Base-by-base conservation (phyloP, 805 yeast genomes). In the Scheffersomyces stipitis region DNA sequence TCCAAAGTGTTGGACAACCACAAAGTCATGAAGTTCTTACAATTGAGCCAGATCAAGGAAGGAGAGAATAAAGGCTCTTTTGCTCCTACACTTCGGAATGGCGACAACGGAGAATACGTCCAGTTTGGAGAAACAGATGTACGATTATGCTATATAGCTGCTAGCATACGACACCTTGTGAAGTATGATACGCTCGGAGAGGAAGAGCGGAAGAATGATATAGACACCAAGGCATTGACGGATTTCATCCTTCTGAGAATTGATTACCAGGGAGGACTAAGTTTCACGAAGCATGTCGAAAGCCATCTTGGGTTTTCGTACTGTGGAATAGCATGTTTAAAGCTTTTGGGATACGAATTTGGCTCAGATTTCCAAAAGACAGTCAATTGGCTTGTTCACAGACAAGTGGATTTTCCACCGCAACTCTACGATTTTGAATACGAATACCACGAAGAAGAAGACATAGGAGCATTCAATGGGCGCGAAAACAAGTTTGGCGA, bases 281-380 rank as follows among this genome's bases (percentile, higher is more conserved):
- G 90, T 4, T 73, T 75, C 16, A 30, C 42, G 5, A 58, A 64
- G 3, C 52, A 54, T 26, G 61, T 68, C 10, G 99, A 91, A 57
- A 69, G 89, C 2, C 97, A 91, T 61, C 81, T 88, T 5, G 99
- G 98, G 0, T 71, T 85, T 41, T 84, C 96, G 0, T 91, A 79
- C 52, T 90, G 97, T 62, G 96, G 86, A 0, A 49, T 90, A 16
- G 83, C 84, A 0, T 58, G 85, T 1, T 65, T 88, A 38, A 51
- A 56, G 23, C 46, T 86, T 28, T 39, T 65, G 15, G 56, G 51
- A 13, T 54, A 47, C 36, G 52, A 58, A 26, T 49, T 62, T 26
- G 14, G 18, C 9, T 17, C n/a, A 8, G 18, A 18, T 2, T 31
- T 39, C 12, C 38, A 36, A 7, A 13, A 36, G 12, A 79, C 89